Evolutionary conservation across 352 stramenopile species (phyloP).

Genomic region (Phytophthora colocasiae): DNA sequence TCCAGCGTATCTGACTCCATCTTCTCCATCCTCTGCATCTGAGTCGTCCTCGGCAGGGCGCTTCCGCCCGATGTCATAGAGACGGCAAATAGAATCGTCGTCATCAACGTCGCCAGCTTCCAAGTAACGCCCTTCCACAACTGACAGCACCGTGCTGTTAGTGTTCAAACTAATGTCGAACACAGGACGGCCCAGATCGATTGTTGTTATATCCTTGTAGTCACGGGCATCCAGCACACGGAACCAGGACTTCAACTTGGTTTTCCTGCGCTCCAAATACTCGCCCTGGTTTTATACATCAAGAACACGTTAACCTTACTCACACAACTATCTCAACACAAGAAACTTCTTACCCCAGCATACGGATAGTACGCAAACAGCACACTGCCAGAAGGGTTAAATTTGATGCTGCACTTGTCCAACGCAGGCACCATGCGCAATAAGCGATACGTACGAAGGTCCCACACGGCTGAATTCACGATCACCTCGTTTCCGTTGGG

Average conservation of each 20-base stretch:
- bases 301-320: conserved; percentile 8
- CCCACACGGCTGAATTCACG: conserved; percentile 91
- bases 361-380: conserved; percentile 89
- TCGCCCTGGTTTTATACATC: conserved; percentile 47
- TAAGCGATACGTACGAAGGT: conserved; percentile 85
- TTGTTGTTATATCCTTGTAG: conserved; percentile 86
- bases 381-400: conserved; percentile 70
- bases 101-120: conserved; percentile 63
- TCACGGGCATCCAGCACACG: conserved; percentile 83
- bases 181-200: conserved; percentile 81
- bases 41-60: conserved; percentile 89
- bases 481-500: conserved; percentile 90
- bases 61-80: conserved; percentile 91
- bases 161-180: conserved; percentile 76
- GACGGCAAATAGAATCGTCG: conserved; percentile 81
- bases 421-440: conserved; percentile 87
- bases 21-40: conserved; percentile 79
- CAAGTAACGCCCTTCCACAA: conserved; percentile 80
- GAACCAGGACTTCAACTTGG: conserved; percentile 86
- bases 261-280: conserved; percentile 59
- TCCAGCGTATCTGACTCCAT: conserved; percentile 76
- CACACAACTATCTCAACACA: conserved; percentile 1
- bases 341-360: conserved; percentile 49
- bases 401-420: conserved; percentile 86
- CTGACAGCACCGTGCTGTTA: conserved; percentile 71